These are phyloP conservation scores for Mycena leptocephala DNA, from an alignment of 768 basidiomycete species.

Conservation along the genomic window DNA sequence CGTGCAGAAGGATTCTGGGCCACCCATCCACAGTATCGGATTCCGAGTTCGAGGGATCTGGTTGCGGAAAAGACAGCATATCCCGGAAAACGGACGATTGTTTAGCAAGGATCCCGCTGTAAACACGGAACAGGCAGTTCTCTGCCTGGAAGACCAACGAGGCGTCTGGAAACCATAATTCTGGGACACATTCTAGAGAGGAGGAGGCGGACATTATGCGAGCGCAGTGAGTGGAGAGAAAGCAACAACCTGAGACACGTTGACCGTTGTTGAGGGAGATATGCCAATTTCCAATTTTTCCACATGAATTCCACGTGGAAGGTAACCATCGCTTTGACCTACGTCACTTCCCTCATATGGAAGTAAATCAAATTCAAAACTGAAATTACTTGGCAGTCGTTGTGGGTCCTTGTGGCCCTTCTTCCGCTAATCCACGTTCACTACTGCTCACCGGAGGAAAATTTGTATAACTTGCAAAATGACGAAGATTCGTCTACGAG, in stretches of 20 bases:
- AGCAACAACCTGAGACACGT: neutral
- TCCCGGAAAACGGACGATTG: constrained; percentile 29
- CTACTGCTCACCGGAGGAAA: too few relatives aligned
- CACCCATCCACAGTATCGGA: constrained; percentile 25
- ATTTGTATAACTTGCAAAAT: too few relatives aligned
- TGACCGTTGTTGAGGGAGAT: neutral
- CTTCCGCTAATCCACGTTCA: too few relatives aligned
- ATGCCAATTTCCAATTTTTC: neutral
- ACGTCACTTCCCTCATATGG: neutral
- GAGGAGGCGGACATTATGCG: neutral
- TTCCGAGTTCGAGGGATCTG: neutral
- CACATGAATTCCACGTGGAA: neutral
- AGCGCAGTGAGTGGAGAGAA: neutral
- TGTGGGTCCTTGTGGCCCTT: too few relatives aligned
- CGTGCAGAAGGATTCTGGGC: constrained; percentile 23
- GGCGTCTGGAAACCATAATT: constrained; percentile 32
- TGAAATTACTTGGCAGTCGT: neutral
- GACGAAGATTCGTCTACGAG: too few relatives aligned
- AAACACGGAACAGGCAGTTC: constrained; percentile 21
- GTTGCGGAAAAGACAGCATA: constrained; percentile 31
- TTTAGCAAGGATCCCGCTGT: constrained; percentile 16
- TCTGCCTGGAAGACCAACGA: constrained; percentile 33
- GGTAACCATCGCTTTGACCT: constrained; percentile 9
- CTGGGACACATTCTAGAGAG: neutral
- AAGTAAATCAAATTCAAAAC: neutral